Percentiles rank a stretch among this genome's conserved stretches.
Conservation (phyloP, 495 filamentous ascomycete genomes). For the Annulohypoxylon bovei region DNA sequence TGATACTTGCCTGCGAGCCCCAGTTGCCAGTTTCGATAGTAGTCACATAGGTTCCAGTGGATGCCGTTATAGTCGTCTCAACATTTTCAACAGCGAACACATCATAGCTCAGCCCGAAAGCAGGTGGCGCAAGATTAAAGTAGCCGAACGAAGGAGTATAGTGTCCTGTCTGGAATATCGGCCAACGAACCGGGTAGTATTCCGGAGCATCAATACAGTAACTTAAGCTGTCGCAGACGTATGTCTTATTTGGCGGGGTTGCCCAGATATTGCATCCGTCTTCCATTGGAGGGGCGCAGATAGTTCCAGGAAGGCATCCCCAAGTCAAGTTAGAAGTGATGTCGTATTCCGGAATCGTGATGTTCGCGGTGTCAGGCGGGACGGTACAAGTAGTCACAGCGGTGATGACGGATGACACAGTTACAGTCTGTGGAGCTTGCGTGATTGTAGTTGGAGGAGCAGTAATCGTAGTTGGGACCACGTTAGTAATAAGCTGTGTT, state of each 20-base stretch:
- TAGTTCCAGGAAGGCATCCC: constrained; percentile 70
- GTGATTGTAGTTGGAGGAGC: constrained; percentile 23
- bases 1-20: constrained; percentile 55
- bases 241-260: constrained; percentile 62
- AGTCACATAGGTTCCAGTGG: constrained; percentile 43
- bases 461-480: constrained; percentile 42
- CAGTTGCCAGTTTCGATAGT: constrained; percentile 58
- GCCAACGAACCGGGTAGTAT: constrained; percentile 54
- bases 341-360: constrained; percentile 27
- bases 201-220: constrained; percentile 64
- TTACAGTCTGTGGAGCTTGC: constrained; percentile 38
- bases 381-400: constrained; percentile 47
- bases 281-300: constrained; percentile 64
- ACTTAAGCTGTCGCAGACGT: constrained; percentile 59
- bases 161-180: constrained; percentile 53
- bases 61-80: constrained; percentile 31
- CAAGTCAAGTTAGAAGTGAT: constrained; percentile 55
- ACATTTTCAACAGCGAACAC: constrained; percentile 60
- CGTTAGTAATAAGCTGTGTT: constrained; percentile 41
- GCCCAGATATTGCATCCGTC: constrained; percentile 63
- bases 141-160: constrained; percentile 66
- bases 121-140: constrained; percentile 70
- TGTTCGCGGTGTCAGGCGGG: constrained; percentile 30
- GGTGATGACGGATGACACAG: constrained; percentile 45
- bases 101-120: constrained; percentile 69